Base-by-base conservation (phyloP, 2,329 filamentous ascomycete genomes). In the Monascus ruber region DNA sequence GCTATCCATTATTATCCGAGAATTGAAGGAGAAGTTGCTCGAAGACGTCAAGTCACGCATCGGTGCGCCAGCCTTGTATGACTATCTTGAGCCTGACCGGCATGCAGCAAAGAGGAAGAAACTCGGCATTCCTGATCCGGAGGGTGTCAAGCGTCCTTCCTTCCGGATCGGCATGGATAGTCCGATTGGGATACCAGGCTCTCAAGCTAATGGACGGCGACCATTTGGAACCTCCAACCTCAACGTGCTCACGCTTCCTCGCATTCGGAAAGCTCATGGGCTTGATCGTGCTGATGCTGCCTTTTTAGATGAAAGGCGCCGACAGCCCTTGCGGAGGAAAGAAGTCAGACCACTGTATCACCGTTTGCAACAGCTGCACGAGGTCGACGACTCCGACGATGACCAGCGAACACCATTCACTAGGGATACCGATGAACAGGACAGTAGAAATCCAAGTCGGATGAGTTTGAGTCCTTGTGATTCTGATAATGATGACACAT, bases 1-100 rank as follows among this genome's bases (percentile, higher is more conserved):
- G 28, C 71, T 87, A 31, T 79, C 88, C 44, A 74, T 84, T 34
- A 74, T 95, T 38, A 76, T 82, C 37, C 76, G 78, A 38, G 88
- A 96, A 59, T 70, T 98, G 56, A 80, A 77, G 42, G 84, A 93
- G 56, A 91, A 93, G 59, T 69, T 98, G 29, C 78, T 96, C 45
- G 78, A 83, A 47, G 87, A 95, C 58, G 84, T 96, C 54, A 87
- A 88, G 51, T 83, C 82, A 34, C 83, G 89, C 51, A 79, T 96
- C 35, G 88, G 85, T 6, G 84, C 81, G 5, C 86, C 87, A 2
- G 74, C 79, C 33, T 71, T 98, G 31, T 83, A 85, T 49, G 77
- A 86, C 33, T 87, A 81, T 53, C 74, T 98, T 42, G 81, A 94
- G 47, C 88, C 91, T 4, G 74, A 74, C 39, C 83, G 86, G 42